Evolutionary conservation across 768 basidiomycete genomes (phyloP), one percentile per base, ranked within the genome.

Genomic region (Pulveroboletus sp.): DNA sequence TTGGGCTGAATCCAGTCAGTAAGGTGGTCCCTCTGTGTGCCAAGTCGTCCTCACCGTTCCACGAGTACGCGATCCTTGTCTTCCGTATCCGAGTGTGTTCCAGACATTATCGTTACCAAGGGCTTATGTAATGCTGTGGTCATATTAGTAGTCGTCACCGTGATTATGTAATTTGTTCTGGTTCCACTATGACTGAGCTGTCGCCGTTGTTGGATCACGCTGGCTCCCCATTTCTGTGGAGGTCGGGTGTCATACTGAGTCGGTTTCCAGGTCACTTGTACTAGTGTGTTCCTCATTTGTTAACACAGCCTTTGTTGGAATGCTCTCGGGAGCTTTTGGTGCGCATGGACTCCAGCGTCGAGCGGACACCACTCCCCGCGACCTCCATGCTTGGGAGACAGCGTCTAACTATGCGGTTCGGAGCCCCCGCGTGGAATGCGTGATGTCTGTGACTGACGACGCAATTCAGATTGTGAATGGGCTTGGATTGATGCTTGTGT

Each of bases 301-400:
- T 32, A 14, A 31, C 17, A 21, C 63, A 71, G 76, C 71, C 24
- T 64, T 76, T 11, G 43, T 63, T 39, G 85, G 86, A 29, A 78
- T 85, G 55, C 51, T 80, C 23, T 63, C 79, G 24, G 84, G 83
- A 8, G 86, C 85, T 39, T 86, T 87, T 63, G 87, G 87, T 55
- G 71, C 81, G 11, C 87, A 89, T 63, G 80, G 69, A 11, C 72
- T 89, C 47, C 74, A 74, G 52, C 62, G 66, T n/a, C 65, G 71
- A 37, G 58, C 68, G 16, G 76, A 75, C 0, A 71, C 81, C 8
- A 77, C 80, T 8, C 42, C 72, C 10, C 81, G 81, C 19, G 71
- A 73, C 21, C 62, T 87, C 6, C 69, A 76, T 16, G 78, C 79
- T n/a, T 88, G 82, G 78, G 69, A 70, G 50, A 82, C 76, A 17